These are phyloP conservation scores for Dimocarpus longan DNA, from an alignment of 345 rosid genomes.

Conservation along the genomic window DNA sequence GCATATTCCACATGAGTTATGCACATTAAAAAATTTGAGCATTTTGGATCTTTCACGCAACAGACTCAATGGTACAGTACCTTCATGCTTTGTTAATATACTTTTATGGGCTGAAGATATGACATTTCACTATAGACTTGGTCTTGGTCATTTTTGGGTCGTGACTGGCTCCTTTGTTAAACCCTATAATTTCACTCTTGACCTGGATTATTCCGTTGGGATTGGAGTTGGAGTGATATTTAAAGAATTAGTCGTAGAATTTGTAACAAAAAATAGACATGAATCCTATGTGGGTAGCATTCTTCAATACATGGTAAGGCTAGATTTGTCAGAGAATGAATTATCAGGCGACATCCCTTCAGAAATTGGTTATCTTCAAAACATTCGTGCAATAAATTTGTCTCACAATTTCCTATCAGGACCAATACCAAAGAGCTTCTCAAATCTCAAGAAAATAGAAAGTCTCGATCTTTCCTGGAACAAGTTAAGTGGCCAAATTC, in stretches of 20 bases:
- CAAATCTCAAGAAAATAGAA: neutral
- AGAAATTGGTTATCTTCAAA: neutral
- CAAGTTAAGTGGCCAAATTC: neutral
- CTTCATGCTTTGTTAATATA: neutral
- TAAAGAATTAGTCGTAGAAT: neutral
- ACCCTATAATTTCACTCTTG: neutral
- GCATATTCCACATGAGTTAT: neutral
- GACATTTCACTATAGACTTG: too few relatives aligned
- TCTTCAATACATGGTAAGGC: neutral
- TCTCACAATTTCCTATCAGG: neutral
- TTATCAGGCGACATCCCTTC: neutral
- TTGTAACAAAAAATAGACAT: neutral
- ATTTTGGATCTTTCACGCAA: neutral
- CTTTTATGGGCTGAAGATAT: too few relatives aligned
- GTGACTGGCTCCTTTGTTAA: too few relatives aligned
- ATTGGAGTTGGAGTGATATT: too few relatives aligned
- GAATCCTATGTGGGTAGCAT: neutral
- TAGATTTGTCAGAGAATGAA: neutral
- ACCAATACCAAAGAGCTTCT: neutral
- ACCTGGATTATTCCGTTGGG: fast-evolving
- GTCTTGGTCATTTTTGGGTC: too few relatives aligned
- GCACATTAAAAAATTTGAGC: neutral
- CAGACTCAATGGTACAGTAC: neutral
- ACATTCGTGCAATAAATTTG: neutral
- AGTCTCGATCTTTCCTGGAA: neutral